A percentile compares a stretch with the other conserved stretches of the same genome.
phyloP scores from a whole-genome alignment of 1,284 basidiomycete genomes.

The Trichosporon inkin region DNA sequence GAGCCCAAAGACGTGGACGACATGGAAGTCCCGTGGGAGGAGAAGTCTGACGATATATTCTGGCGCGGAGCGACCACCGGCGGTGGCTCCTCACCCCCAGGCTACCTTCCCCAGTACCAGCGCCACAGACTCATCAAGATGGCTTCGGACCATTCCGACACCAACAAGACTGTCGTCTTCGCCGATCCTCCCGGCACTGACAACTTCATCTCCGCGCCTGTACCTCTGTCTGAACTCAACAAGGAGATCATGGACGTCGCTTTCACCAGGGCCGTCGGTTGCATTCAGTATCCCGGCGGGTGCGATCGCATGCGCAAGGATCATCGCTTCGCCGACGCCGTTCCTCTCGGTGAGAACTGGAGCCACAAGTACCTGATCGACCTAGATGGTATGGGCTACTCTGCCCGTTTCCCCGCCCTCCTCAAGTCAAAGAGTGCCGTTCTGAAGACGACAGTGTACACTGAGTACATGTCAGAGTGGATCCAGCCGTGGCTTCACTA shows the following conservation, averaged over 20 bases:
- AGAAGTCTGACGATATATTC: constrained; percentile 54
- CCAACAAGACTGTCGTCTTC: constrained; percentile 68
- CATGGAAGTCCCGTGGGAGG: constrained; percentile 69
- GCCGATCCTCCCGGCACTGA: constrained; percentile 63
- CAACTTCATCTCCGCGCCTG: constrained; percentile 58
- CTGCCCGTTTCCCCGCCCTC: constrained; percentile 78
- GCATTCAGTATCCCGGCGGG: constrained; percentile 72
- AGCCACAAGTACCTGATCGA: constrained; percentile 87
- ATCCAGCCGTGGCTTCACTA: constrained; percentile 70
- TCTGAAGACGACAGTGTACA: constrained; percentile 81
- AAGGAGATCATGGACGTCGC: constrained; percentile 80
- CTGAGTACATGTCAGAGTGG: constrained; percentile 72
- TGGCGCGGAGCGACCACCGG: constrained; percentile 83
- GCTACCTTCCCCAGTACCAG: constrained; percentile 78
- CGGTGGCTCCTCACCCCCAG: constrained; percentile 79
- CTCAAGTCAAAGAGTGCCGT: constrained; percentile 68
- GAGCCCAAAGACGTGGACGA: constrained; percentile 72
- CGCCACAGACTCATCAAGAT: constrained; percentile 82
- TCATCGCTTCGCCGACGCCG: constrained; percentile 71
- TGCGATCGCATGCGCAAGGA: constrained; percentile 62
- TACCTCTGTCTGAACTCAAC: constrained; percentile 66
- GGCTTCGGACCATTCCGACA: constrained; percentile 60
- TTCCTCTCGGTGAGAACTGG: constrained; percentile 81
- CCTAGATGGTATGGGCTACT: constrained; percentile 92
- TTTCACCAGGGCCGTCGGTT: constrained; percentile 72